These are phyloP conservation scores for Didymella keratinophila DNA, from an alignment of 2,329 filamentous ascomycete species.

Conservation along the genomic window DNA sequence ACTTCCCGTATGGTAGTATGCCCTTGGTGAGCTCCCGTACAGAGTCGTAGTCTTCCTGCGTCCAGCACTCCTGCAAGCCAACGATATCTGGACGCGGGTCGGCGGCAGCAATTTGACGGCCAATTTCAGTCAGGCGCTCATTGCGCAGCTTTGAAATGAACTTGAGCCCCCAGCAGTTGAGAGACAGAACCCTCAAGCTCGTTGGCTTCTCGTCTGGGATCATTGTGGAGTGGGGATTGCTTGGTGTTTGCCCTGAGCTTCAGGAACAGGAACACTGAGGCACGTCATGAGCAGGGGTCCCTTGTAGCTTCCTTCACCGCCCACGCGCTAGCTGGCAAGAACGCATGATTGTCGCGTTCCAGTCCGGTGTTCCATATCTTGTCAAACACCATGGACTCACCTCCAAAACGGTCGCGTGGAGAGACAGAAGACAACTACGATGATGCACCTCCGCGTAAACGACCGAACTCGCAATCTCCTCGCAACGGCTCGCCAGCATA, in stretches of 20 bases:
- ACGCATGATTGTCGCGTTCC: constrained; percentile 16
- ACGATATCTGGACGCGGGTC: constrained; percentile 81
- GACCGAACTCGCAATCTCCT: constrained; percentile 44
- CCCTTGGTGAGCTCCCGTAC: constrained; percentile 77
- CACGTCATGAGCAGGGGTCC: constrained; percentile 20
- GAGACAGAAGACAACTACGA: constrained; percentile 39
- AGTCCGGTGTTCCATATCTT: constrained; percentile 27
- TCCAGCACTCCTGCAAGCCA: constrained; percentile 95
- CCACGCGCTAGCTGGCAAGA: constrained; percentile 25
- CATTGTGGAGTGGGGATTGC: constrained; percentile 26
- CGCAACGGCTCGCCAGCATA: constrained; percentile 32
- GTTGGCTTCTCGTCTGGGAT: constrained; percentile 50
- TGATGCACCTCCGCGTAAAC: constrained; percentile 43
- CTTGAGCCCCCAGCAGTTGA: constrained; percentile 98
- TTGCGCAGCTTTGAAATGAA: constrained; percentile 80
- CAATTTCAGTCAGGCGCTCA: constrained; percentile 84
- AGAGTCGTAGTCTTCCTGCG: constrained; percentile 79
- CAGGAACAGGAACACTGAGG: constrained; percentile 15
- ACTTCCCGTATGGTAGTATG: constrained; percentile 88
- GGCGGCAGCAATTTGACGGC: constrained; percentile 74
- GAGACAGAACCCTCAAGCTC: constrained; percentile 77
- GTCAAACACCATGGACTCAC: constrained; percentile 31
- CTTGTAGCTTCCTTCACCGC: constrained; percentile 21
- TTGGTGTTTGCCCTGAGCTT: constrained; percentile 19
- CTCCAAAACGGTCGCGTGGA: constrained; percentile 37